Conservation (phyloP, 129 eudicot genomes). For the Flaveria bidentis region DNA sequence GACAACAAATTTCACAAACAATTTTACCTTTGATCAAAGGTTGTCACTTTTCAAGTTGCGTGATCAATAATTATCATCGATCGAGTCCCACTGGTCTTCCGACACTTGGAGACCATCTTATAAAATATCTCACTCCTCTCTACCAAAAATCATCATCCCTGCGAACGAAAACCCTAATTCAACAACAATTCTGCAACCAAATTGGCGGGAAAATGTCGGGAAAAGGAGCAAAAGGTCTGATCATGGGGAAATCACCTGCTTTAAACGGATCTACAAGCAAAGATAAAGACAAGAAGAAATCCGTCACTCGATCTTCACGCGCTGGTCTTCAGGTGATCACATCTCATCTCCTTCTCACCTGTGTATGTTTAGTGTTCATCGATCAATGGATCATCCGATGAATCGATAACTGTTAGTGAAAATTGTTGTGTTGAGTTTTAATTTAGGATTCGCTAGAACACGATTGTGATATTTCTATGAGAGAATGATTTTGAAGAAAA, state of each 20-base stretch:
- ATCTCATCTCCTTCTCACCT: not conserved
- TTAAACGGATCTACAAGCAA: constrained; percentile 41
- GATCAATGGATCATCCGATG: not conserved
- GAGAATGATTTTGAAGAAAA: not conserved
- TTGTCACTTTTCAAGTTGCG: not conserved
- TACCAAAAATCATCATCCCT: constrained; percentile 10
- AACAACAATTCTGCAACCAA: not conserved
- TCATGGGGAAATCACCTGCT: constrained; percentile 45
- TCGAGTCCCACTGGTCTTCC: not conserved
- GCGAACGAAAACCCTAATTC: constrained; percentile 36
- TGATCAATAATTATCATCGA: not conserved
- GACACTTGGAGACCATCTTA: constrained; percentile 7
- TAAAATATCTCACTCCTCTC: not conserved
- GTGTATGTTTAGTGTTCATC: not conserved
- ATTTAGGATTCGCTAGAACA: not conserved
- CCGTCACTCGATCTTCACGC: constrained; percentile 70
- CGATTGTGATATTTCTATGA: not conserved
- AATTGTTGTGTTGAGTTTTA: not conserved
- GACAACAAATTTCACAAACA: no score
- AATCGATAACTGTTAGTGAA: not conserved
- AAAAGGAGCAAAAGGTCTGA: constrained; percentile 70
- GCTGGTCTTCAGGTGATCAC: constrained; percentile 70
- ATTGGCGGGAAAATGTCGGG: constrained; percentile 55
- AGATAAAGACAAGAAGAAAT: constrained; percentile 63
- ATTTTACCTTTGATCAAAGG: no score